Percentiles rank a stretch among this genome's conserved stretches.
Conservation (phyloP, 176 grass and related monocot species). For the maize (Zea mays) region DNA sequence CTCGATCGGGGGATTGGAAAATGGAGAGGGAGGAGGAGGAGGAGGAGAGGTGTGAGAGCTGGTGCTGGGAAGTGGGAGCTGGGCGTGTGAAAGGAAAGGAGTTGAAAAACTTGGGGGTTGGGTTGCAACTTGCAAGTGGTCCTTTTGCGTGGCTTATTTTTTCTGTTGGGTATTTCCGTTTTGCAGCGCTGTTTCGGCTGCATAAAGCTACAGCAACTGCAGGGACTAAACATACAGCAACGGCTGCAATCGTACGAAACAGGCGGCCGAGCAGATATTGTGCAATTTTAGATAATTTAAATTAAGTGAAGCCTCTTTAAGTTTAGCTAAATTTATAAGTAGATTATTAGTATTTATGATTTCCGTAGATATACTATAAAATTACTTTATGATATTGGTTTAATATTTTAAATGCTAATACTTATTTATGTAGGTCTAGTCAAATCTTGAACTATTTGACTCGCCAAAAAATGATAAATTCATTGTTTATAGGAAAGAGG, state of each 20-base stretch:
- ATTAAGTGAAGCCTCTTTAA: neutral
- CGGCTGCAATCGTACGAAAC: no score
- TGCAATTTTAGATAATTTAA: neutral
- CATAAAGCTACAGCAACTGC: no score
- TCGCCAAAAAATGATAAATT: no score
- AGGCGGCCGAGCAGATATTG: no score
- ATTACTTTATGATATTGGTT: neutral
- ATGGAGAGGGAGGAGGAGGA: neutral
- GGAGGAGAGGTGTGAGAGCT: neutral
- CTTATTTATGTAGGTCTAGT: no score
- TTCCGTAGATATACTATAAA: neutral
- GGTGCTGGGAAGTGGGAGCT: neutral
- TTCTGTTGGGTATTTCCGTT: neutral
- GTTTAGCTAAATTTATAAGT: neutral
- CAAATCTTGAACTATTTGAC: no score
- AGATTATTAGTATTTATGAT: neutral
- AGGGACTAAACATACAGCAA: no score
- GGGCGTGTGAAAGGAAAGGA: neutral
- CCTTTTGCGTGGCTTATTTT: neutral
- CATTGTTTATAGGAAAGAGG: no score
- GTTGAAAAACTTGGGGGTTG: neutral
- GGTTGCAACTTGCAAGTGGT: slow-evolving; percentile 28
- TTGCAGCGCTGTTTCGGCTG: no score
- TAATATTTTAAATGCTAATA: no score
- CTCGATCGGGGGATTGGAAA: neutral